A percentile compares a stretch with the other conserved stretches of the same genome.
These are phyloP conservation scores for Beauveria rudraprayagi DNA, from an alignment of 2,329 filamentous ascomycete species.

Conservation along the genomic window DNA sequence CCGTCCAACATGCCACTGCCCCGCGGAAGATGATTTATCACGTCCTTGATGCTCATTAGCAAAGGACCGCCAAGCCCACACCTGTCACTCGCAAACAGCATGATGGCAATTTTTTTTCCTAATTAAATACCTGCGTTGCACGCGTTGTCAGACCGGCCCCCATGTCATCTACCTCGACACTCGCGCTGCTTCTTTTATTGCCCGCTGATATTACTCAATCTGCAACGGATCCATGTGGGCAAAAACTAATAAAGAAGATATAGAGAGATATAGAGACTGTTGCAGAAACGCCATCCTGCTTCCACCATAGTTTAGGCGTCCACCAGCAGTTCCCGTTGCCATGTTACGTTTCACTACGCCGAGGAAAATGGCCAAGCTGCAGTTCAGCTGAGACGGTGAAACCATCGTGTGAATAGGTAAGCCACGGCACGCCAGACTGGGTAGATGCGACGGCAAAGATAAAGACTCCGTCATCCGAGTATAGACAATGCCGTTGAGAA, in stretches of 20 bases:
- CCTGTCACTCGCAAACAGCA: background rate
- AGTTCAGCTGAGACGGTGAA: background rate
- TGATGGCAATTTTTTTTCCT: background rate
- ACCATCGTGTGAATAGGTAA: background rate
- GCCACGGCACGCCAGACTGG: no score
- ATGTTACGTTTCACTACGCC: background rate
- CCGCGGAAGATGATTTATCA: background rate
- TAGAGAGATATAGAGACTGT: background rate
- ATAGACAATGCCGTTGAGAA: background rate
- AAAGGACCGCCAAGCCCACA: slow-evolving; percentile 3
- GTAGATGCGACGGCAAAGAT: background rate
- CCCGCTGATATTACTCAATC: background rate
- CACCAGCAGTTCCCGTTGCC: background rate
- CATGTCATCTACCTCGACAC: background rate
- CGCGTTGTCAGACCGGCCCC: no score
- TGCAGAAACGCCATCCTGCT: background rate
- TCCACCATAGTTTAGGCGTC: background rate
- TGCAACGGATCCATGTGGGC: background rate
- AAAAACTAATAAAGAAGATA: background rate
- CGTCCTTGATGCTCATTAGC: background rate
- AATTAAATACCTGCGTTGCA: background rate
- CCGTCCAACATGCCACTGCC: background rate
- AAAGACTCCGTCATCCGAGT: no score
- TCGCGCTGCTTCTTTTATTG: background rate
- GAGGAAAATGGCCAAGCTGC: background rate